Evolutionary conservation across 192 early-diverging fungal species (phyloP), one percentile per base, ranked within the genome.

Genomic region (Entomortierella parvispora): DNA sequence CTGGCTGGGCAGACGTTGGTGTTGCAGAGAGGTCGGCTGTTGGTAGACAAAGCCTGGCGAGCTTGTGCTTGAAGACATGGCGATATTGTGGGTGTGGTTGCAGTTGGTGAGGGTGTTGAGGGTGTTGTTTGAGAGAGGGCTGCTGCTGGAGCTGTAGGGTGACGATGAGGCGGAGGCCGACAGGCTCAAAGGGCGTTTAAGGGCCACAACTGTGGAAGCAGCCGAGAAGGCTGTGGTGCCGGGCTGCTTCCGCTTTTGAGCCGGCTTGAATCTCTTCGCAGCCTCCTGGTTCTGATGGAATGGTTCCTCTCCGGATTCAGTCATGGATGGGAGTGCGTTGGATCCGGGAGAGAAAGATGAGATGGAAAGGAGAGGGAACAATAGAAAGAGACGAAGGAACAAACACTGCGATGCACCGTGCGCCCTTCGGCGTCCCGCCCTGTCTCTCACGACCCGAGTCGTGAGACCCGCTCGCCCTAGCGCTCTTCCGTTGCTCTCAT

Each of bases 251-350:
- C 62, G 34, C 51, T 65, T 65, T 29, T 65, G 62, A 2, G 37
- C 50, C 22, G 33, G 25, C 15, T 65, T 65, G 62, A 65, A 65
- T n/a, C 62, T 26, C 51, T 65, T 65, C 2, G 62, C 62, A 6
- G 51, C 49, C 28, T 65, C 62, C 26, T 54, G 37, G 40, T 65
- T 65, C 51, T 65, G 62, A 26, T 48, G 51, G 49, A 65, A 65
- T 10, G 51, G 62, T 40, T 65, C 62, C 37, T 65, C 62, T 20
- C 45, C 23, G 4, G 49, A 50, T 37, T 65, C 48, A 11, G 49
- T 54, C 37, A 65, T 65, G 40, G 25, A 14, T 26, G 25, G 23
- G 40, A 3, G 14, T 2, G 14, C 26, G 26, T n/a, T n/a, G n/a
- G n/a, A n/a, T n/a, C n/a, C n/a, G 17, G 40, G 25, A 22, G 34